A percentile compares a stretch with the other conserved stretches of the same genome.
These are phyloP conservation scores for Arachnopeziza araneosa DNA, from an alignment of 2,329 filamentous ascomycete species.

Conservation along the genomic window DNA sequence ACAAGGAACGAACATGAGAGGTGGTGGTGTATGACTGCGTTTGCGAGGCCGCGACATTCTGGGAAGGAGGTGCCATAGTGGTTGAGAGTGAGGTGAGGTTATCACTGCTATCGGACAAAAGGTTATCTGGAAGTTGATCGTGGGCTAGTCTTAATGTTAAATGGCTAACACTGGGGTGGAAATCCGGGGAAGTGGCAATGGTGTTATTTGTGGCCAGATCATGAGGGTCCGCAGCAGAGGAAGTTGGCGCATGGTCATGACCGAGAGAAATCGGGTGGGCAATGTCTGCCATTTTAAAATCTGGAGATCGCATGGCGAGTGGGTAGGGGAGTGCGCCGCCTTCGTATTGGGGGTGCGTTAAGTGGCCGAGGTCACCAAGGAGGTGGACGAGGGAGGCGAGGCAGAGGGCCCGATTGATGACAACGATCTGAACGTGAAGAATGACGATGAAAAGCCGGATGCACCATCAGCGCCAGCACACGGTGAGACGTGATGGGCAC, in stretches of 20 bases:
- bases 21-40: slow-evolving; percentile 1
- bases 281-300: not conserved
- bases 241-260: not conserved
- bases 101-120: not conserved
- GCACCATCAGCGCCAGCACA: not conserved
- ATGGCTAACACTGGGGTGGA: not conserved
- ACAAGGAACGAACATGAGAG: slow-evolving; percentile 1
- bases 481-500: not conserved
- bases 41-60: not conserved
- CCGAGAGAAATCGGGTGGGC: not conserved
- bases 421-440: not conserved
- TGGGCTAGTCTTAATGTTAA: not conserved
- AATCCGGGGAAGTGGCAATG: not conserved
- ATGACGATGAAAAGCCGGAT: not conserved
- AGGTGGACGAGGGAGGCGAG: not conserved
- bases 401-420: not conserved
- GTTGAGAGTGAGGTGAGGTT: not conserved
- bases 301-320: not conserved
- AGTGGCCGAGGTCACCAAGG: not conserved
- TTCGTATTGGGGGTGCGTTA: not conserved
- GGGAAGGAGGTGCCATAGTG: not conserved
- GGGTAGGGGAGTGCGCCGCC: no score
- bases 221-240: not conserved
- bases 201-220: not conserved
- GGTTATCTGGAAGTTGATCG: not conserved